A percentile compares a stretch with the other conserved stretches of the same genome.
Evolutionary conservation across 1,284 basidiomycete genomes (phyloP).

Genomic region (Wolfiporia cocos): DNA sequence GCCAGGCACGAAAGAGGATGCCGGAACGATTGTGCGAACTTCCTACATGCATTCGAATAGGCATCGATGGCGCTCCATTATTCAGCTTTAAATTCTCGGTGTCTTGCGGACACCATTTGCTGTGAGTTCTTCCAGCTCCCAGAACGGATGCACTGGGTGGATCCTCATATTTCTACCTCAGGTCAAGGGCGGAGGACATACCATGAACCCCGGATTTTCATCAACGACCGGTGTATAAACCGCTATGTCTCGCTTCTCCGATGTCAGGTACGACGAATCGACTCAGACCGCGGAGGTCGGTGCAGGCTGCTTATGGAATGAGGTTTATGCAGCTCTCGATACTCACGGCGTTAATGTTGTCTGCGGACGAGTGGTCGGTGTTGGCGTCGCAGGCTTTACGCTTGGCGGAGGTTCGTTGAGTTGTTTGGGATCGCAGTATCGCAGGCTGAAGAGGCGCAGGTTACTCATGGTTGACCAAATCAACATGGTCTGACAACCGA

Average conservation of each 20-base stretch:
- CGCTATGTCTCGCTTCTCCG: slow-evolving; percentile 36
- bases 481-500: slow-evolving; percentile 39
- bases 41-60: slow-evolving; percentile 14
- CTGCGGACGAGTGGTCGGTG: slow-evolving; percentile 36
- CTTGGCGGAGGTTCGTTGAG: slow-evolving; percentile 36
- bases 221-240: slow-evolving; percentile 50
- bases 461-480: slow-evolving; percentile 36
- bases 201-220: slow-evolving; percentile 40
- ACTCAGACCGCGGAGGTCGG: slow-evolving; percentile 35
- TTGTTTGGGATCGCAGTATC: neutral
- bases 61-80: neutral
- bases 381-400: slow-evolving; percentile 37
- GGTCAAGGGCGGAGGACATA: slow-evolving; percentile 46
- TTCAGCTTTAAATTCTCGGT: slow-evolving; percentile 38
- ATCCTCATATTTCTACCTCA: slow-evolving; percentile 12
- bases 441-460: slow-evolving; percentile 16
- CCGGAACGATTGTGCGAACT: slow-evolving; percentile 19
- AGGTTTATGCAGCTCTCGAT: slow-evolving; percentile 36
- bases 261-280: slow-evolving; percentile 28
- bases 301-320: slow-evolving; percentile 42
- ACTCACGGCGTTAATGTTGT: slow-evolving; percentile 35
- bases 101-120: slow-evolving; percentile 31
- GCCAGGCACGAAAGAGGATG: slow-evolving; percentile 22
- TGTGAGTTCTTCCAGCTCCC: slow-evolving; percentile 17
- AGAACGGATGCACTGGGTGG: too few species aligned